phyloP scores from a whole-genome alignment of 1,139 yeast genomes.

The Geotrichum citri-aurantii region DNA sequence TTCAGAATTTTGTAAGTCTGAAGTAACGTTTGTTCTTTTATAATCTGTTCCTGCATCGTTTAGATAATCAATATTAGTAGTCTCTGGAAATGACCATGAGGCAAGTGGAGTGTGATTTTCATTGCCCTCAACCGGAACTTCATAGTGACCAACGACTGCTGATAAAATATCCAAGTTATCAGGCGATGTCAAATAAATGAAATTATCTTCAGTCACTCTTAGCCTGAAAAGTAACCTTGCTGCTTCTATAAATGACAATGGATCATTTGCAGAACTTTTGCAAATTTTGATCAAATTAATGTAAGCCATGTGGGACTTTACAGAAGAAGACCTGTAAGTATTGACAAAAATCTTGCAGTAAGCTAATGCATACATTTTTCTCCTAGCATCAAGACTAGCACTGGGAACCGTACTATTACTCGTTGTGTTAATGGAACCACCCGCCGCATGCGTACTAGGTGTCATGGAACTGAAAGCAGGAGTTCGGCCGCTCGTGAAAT shows the following conservation, averaged over 20 bases:
- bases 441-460: background rate
- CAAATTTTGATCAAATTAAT: constrained; percentile 26
- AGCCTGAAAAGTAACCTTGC: constrained; percentile 53
- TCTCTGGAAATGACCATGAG: constrained; percentile 62
- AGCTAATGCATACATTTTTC: constrained; percentile 19
- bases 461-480: constrained; percentile 7
- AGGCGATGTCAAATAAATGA: constrained; percentile 49
- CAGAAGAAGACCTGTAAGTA: constrained; percentile 21
- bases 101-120: constrained; percentile 4
- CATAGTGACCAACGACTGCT: constrained; percentile 50
- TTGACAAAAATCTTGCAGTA: constrained; percentile 28
- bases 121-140: background rate
- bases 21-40: constrained; percentile 5
- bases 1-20: background rate
- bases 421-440: background rate
- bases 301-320: constrained; percentile 22
- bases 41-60: constrained; percentile 37
- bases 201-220: constrained; percentile 46
- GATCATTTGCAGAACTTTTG: constrained; percentile 22
- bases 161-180: constrained; percentile 63
- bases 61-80: constrained; percentile 39
- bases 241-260: constrained; percentile 42
- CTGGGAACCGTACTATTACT: constrained; percentile 2
- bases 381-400: constrained; percentile 6
- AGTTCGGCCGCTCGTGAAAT: constrained; percentile 2